Evolutionary conservation across 1,284 basidiomycete genomes (phyloP), one percentile per base, ranked within the genome.

Genomic region (Apiotrichum gamsii): DNA sequence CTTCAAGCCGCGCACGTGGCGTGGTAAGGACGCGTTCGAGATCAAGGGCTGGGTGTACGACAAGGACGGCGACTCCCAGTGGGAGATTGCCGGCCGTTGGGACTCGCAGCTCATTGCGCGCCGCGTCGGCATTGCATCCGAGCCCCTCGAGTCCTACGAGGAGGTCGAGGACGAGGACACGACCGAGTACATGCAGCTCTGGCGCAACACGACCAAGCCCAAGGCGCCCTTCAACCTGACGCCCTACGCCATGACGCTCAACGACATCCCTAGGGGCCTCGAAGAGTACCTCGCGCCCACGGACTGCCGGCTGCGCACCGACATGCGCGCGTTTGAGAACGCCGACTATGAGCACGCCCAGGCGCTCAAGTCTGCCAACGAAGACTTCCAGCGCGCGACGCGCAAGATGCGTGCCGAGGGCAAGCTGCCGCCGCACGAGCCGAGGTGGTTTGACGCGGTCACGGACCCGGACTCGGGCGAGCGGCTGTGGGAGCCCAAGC

Each of bases 1-100:
- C 1, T 97, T 98, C 78, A 96, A 96, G 74, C 93, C 93, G 2
- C 79, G 93, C 51, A 89, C 90, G 8, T 97, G 94, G 93, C 77
- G 90, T 51, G 90, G 89, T 24, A 86, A 82, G 62, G 87, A 93
- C 56, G 89, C 91, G 0, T 90, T 80, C 61, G 93, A 97, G 72
- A 91, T 97, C 62, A 85, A 85, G 15, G 94, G 94, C 4, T 79
- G 81, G 34, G 91, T 96, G 24, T 73, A 79, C 51, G 83, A 89
- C 62, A 70, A 78, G 1, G 61, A 75, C 0, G 90, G 87, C 11
- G 75, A 79, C 24, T 74, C 83, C 33, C 79, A 76, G 0, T 90
- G 93, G 75, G 90, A 96, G 54, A 91, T 97, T 56, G 91, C 93
- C 0, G 94, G 94, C 9, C 80, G 70, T 10, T 98, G 94, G 94